Evolutionary conservation across 768 basidiomycete genomes (phyloP), one percentile per base, ranked within the genome.

Genomic region (Imleria badia): DNA sequence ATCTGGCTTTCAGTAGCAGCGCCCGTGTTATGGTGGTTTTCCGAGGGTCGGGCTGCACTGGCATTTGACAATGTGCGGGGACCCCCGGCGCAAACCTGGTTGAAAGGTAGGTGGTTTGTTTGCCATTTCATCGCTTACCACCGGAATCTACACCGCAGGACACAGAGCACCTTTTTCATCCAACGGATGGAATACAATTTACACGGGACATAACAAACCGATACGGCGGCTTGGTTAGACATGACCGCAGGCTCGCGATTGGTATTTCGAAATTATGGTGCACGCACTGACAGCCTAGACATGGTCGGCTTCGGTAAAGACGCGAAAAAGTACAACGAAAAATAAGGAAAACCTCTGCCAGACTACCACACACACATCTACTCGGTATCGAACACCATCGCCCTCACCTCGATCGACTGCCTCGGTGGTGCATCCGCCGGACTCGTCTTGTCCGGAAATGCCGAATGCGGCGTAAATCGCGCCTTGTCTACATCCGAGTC

Each of bases 381-480:
- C 62, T 72, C 70, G 19, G 34, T 51, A 33, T 76, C 73, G 53
- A 77, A 76, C 26, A 77, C 72, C 45, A 77, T 52, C 19, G 67
- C 68, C 38, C 75, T 62, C 30, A 75, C 60, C 64, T 76, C 76
- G 48, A 76, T 76, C 31, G 70, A 72, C 70, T 76, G 70, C 53
- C 76, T 69, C 17, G 61, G 55, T 0, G 72, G 73, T 3, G 70
- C 71, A 13, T 71, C 69, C 36, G 30, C 49, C 5, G 72, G 68
- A 29, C 67, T 72, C 10, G 66, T 64, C 12, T 59, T 36, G 56
- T 77, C 74, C 47, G 56, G 47, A 62, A 78, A 77, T 29, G 76
- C 75, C 2, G 71, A 67, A 48, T 78, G 76, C 20, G 73, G 73
- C 9, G 76, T 9, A 6, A 48, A 30, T n/a, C 36, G 39, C n/a